phyloP scores from a whole-genome alignment of 441 rosid species.

The Pelargonium myrrhifolium region DNA sequence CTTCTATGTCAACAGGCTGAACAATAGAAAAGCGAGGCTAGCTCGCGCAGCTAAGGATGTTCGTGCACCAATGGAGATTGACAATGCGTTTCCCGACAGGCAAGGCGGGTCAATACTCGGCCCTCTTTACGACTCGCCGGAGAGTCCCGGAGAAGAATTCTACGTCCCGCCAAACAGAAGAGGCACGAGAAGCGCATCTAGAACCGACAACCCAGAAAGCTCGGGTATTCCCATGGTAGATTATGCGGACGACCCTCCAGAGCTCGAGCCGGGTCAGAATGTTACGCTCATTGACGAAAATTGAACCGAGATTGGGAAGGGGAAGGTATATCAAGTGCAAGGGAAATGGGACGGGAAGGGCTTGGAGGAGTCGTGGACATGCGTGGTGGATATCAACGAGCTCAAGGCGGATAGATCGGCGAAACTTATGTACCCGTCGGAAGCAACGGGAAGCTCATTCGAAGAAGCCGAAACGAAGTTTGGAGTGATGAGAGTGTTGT shows the following conservation, averaged over 20 bases:
- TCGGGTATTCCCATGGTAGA: constrained; percentile 22
- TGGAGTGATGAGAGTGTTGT: constrained; percentile 61
- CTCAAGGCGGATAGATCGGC: constrained; percentile 45
- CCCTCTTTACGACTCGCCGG: constrained; percentile 37
- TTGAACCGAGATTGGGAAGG: constrained; percentile 53
- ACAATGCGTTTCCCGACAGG: constrained; percentile 37
- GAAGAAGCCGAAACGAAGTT: constrained; percentile 46
- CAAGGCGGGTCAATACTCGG: constrained; percentile 29
- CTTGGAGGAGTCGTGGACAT: constrained; percentile 47
- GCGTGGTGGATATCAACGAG: constrained; percentile 55
- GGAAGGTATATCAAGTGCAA: constrained; percentile 39
- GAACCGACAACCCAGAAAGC: constrained; percentile 28
- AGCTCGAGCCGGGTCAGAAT: constrained; percentile 38
- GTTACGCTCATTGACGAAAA: constrained; percentile 42
- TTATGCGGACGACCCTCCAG: constrained; percentile 12
- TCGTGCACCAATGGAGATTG: constrained; percentile 40
- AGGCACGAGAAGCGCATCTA: constrained; percentile 24
- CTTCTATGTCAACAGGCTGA: constrained; percentile 52
- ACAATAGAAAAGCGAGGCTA: constrained; percentile 89
- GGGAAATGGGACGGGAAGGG: constrained; percentile 65
- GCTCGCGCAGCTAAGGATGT: constrained; percentile 79
- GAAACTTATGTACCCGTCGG: constrained; percentile 58
- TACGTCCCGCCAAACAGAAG: constrained; percentile 34
- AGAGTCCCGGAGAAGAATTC: constrained; percentile 49
- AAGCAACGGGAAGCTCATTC: constrained; percentile 50